phyloP scores from a whole-genome alignment of 169 alveolate genomes.

The Cytauxzoon felis region DNA sequence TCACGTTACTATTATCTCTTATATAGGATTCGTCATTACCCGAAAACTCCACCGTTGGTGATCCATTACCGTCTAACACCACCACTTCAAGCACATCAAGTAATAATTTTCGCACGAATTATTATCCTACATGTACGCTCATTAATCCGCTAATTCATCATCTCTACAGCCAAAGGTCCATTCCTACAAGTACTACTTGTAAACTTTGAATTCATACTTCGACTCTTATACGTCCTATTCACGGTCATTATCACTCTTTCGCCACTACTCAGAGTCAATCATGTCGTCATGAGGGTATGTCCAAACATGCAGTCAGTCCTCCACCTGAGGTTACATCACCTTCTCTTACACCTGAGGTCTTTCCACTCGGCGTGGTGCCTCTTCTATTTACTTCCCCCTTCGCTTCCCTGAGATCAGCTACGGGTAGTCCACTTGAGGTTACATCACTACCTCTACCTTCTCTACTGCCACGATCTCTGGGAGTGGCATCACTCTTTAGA shows the following conservation, averaged over 20 bases:
- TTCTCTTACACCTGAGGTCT: no score
- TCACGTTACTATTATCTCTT: neutral
- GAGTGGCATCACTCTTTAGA: no score
- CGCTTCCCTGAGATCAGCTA: no score
- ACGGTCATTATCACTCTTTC: neutral
- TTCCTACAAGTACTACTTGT: conserved; percentile 10
- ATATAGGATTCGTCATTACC: conserved; percentile 19
- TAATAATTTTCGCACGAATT: neutral
- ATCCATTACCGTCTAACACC: neutral
- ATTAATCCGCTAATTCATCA: neutral
- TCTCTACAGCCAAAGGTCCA: neutral
- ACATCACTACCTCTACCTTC: no score
- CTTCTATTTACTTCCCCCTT: no score
- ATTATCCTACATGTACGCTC: neutral
- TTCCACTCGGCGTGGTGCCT: no score
- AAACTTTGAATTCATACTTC: conserved; percentile 5
- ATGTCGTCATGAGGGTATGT: no score
- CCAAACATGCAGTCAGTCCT: no score
- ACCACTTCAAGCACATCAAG: conserved; percentile 5
- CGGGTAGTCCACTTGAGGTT: no score
- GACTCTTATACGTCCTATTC: neutral
- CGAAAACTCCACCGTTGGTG: conserved; percentile 37
- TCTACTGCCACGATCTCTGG: no score
- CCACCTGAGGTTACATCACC: no score
- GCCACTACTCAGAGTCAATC: no score